These are phyloP conservation scores for Vanilla planifolia DNA, from an alignment of 106 monocot genomes.

Conservation along the genomic window DNA sequence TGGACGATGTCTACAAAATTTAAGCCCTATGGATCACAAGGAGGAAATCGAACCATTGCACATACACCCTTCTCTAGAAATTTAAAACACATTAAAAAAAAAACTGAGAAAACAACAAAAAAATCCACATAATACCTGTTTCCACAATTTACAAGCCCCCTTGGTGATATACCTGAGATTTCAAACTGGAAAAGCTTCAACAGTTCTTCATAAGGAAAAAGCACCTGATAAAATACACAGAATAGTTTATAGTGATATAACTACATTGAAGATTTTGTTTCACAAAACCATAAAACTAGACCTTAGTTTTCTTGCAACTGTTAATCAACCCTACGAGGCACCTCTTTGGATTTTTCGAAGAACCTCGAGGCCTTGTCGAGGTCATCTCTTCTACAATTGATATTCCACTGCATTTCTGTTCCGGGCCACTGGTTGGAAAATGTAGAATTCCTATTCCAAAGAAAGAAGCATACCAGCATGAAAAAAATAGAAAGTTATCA, in stretches of 20 bases:
- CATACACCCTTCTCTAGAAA: too few species aligned
- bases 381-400: neutral
- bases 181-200: slow-evolving; percentile 88
- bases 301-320: slow-evolving; percentile 16
- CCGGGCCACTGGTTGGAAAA: slow-evolving; percentile 5
- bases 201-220: slow-evolving; percentile 49
- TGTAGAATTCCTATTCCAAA: slow-evolving; percentile 4
- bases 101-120: neutral
- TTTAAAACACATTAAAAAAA: too few species aligned
- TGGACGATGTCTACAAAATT: too few species aligned
- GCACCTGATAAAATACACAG: slow-evolving; percentile 4
- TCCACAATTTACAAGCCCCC: slow-evolving; percentile 95
- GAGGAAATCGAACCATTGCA: too few species aligned
- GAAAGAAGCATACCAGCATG: neutral
- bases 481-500: slow-evolving; percentile 2
- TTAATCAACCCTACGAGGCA: slow-evolving; percentile 8
- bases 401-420: slow-evolving; percentile 7
- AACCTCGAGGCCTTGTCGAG: slow-evolving; percentile 1
- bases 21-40: too few species aligned
- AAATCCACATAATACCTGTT: slow-evolving; percentile 81
- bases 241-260: neutral
- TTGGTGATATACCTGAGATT: slow-evolving; percentile 51
- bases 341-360: slow-evolving; percentile 13
- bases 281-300: neutral
- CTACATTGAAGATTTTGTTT: neutral